Evolutionary conservation across 495 filamentous ascomycete genomes (phyloP).

Genomic region (Saxophila tyrrhenica): DNA sequence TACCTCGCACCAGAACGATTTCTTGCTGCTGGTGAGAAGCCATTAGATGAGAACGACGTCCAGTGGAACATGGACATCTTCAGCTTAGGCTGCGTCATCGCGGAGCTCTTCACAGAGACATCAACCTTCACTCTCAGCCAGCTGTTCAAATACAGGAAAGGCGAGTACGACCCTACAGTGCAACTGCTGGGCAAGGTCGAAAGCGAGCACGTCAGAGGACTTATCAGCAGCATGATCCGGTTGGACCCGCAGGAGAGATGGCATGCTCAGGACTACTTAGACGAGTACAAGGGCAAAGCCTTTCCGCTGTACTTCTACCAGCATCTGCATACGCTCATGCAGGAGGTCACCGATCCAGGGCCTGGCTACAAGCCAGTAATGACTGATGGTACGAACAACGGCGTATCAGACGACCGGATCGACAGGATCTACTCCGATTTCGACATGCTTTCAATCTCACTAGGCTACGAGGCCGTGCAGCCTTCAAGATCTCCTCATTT

Average conservation of each 20-base stretch:
- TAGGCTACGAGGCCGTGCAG: constrained; percentile 50
- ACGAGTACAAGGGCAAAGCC: constrained; percentile 80
- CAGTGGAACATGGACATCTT: constrained; percentile 99
- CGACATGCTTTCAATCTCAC: constrained; percentile 91
- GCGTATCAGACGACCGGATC: constrained; percentile 84
- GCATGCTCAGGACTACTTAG: constrained; percentile 87
- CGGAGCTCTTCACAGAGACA: constrained; percentile 90
- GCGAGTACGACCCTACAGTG: constrained; percentile 80
- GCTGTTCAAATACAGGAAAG: constrained; percentile 83
- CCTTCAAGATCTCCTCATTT: constrained; percentile 22
- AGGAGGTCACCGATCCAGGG: constrained; percentile 84
- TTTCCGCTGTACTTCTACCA: constrained; percentile 96
- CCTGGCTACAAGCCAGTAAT: constrained; percentile 58
- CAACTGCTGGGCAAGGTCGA: constrained; percentile 75
- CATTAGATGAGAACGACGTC: constrained; percentile 46
- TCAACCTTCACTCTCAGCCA: constrained; percentile 89
- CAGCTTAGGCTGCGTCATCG: constrained; percentile 93
- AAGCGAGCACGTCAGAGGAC: constrained; percentile 71
- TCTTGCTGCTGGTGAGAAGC: constrained; percentile 53
- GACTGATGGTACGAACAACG: constrained; percentile 52
- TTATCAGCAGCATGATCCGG: constrained; percentile 93
- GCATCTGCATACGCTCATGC: constrained; percentile 96
- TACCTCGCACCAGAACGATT: constrained; percentile 95
- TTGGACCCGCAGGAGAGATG: constrained; percentile 82
- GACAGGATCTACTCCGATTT: constrained; percentile 88